These are phyloP conservation scores for Sphagnum contortum DNA, from an alignment of 225 moss, liverwort and hornwort genomes.

Conservation along the genomic window DNA sequence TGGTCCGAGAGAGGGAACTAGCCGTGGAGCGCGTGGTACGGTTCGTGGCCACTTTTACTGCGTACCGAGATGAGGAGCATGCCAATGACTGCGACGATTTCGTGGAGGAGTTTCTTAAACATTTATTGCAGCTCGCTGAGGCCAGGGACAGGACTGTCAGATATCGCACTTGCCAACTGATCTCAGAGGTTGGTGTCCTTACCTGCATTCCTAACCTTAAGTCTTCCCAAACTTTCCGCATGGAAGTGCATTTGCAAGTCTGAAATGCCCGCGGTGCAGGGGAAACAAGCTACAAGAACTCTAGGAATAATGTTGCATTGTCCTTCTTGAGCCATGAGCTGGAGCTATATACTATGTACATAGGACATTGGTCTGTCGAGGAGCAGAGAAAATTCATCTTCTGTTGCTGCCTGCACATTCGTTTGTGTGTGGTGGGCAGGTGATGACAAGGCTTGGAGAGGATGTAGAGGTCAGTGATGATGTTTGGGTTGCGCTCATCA, in stretches of 20 bases:
- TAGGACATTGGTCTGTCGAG: background rate
- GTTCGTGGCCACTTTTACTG: slow-evolving; percentile 55
- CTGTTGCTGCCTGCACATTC: background rate
- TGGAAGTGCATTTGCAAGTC: background rate
- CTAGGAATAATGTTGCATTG: too few relatives aligned
- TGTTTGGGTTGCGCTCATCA: slow-evolving; percentile 67
- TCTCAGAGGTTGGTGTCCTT: slow-evolving; percentile 56
- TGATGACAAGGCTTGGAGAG: slow-evolving; percentile 56
- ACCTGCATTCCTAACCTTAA: background rate
- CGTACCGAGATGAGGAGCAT: slow-evolving; percentile 51
- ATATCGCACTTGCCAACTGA: slow-evolving; percentile 71
- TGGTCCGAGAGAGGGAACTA: slow-evolving; percentile 59
- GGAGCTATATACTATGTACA: too few relatives aligned
- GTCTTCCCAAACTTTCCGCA: background rate
- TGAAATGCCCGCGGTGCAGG: background rate
- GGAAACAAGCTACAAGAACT: background rate
- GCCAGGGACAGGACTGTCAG: slow-evolving; percentile 67
- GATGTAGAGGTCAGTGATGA: slow-evolving; percentile 57
- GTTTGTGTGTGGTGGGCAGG: slow-evolving; percentile 23
- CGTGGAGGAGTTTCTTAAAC: slow-evolving; percentile 57
- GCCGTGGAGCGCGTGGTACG: slow-evolving; percentile 63
- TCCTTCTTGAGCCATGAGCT: too few relatives aligned
- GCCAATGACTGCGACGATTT: slow-evolving; percentile 66
- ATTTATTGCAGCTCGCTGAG: slow-evolving; percentile 47
- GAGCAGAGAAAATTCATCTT: background rate